Evolutionary conservation across 805 yeast genomes (phyloP).

Genomic region (Wickerhamiella brachini): DNA sequence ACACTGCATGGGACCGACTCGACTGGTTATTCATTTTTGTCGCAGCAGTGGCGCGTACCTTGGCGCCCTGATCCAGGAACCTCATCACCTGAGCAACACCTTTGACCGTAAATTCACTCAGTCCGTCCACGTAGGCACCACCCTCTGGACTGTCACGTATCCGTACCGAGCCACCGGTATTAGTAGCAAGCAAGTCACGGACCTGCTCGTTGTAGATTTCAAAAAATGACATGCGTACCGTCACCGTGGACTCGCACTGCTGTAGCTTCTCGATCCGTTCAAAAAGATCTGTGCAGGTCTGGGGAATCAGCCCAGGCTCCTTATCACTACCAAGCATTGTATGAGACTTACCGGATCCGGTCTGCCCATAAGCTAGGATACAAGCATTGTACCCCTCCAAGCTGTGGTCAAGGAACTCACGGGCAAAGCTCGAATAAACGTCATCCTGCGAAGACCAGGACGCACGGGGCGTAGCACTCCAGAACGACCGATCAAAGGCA

Average conservation of each 20-base stretch:
- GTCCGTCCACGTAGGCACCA: slow-evolving; percentile 62
- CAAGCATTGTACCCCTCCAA: slow-evolving; percentile 61
- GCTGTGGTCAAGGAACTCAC: slow-evolving; percentile 46
- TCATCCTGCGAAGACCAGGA: slow-evolving; percentile 34
- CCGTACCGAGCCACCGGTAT: slow-evolving; percentile 25
- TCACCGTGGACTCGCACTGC: slow-evolving; percentile 26
- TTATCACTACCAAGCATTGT: slow-evolving; percentile 56
- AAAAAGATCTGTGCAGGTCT: slow-evolving; percentile 42
- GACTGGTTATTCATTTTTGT: slow-evolving; percentile 62
- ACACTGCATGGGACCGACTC: slow-evolving; percentile 71
- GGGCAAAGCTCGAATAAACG: slow-evolving; percentile 43
- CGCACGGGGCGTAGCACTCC: slow-evolving; percentile 24
- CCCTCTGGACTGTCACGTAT: slow-evolving; percentile 53
- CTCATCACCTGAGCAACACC: slow-evolving; percentile 35
- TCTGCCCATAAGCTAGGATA: slow-evolving; percentile 69
- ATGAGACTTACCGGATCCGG: slow-evolving; percentile 72
- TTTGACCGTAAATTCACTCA: slow-evolving; percentile 39
- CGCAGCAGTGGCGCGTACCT: slow-evolving; percentile 50
- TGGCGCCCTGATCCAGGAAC: slow-evolving; percentile 38
- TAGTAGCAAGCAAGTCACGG: slow-evolving; percentile 37
- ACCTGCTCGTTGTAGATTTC: slow-evolving; percentile 73
- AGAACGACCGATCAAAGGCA: slow-evolving; percentile 38
- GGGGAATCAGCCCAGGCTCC: slow-evolving; percentile 54
- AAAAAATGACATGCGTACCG: slow-evolving; percentile 44
- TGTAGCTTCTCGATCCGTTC: slow-evolving; percentile 28